A percentile compares a stretch with the other conserved stretches of the same genome.
These are phyloP conservation scores for Ligustrum vulgare DNA, from an alignment of 257 asterid species.

Conservation along the genomic window DNA sequence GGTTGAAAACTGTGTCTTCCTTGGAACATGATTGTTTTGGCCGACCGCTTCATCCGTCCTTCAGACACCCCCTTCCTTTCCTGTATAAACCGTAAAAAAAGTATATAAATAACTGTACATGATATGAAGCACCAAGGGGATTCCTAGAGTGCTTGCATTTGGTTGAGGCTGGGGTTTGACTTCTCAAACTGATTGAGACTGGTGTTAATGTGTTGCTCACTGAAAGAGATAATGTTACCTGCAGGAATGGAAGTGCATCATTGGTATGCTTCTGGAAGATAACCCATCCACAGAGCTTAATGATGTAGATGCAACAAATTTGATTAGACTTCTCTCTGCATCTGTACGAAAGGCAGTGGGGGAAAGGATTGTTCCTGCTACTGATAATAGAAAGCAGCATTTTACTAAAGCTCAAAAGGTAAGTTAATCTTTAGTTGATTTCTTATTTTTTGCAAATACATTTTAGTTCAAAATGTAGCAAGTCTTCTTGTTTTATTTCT, in stretches of 20 bases:
- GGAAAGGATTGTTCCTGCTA: constrained; percentile 91
- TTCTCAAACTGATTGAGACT: constrained; percentile 26
- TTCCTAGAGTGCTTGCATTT: constrained; percentile 15
- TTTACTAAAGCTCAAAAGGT: constrained; percentile 80
- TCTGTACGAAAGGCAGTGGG: constrained; percentile 94
- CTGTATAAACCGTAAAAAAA: background rate
- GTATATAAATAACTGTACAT: constrained; percentile 14
- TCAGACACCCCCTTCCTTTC: constrained; percentile 2
- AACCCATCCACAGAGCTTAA: constrained; percentile 74
- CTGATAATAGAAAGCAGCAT: constrained; percentile 77
- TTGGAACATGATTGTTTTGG: background rate
- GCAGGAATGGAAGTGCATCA: constrained; percentile 95
- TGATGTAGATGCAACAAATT: constrained; percentile 82
- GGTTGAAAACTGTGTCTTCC: background rate
- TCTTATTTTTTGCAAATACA: constrained; percentile 4
- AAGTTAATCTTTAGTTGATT: constrained; percentile 21
- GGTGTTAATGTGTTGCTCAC: constrained; percentile 12
- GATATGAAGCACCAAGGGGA: constrained; percentile 18
- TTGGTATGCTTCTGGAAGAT: constrained; percentile 83
- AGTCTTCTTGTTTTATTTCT: background rate
- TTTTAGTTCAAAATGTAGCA: constrained; percentile 7
- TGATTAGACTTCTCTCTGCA: constrained; percentile 85
- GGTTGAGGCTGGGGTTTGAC: constrained; percentile 14
- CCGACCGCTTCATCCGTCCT: background rate
- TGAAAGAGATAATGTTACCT: constrained; percentile 26